Conservation (phyloP, 306 rosid genomes). For the Vigna hirtella region DNA sequence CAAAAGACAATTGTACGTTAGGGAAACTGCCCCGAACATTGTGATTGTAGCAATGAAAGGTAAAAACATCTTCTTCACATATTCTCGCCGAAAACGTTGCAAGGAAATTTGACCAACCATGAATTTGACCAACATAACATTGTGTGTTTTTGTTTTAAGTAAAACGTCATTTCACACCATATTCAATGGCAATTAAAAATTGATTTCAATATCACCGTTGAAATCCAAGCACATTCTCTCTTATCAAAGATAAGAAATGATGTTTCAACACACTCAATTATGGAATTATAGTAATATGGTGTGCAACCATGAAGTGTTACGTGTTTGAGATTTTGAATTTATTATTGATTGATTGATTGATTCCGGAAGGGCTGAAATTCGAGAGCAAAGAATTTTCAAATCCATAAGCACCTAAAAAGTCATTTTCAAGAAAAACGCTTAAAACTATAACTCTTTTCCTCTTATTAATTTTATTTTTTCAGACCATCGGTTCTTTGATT, state of each 20-base stretch:
- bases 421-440: background rate
- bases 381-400: slow-evolving; percentile 19
- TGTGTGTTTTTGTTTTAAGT: too few relatives aligned
- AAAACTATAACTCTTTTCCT: background rate
- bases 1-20: background rate
- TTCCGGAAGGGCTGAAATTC: background rate
- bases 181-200: too few relatives aligned
- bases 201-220: too few relatives aligned
- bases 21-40: background rate
- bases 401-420: background rate
- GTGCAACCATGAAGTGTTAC: background rate
- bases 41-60: background rate
- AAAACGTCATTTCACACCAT: too few relatives aligned
- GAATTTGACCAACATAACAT: slow-evolving; percentile 31
- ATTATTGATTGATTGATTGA: slow-evolving; percentile 14
- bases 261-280: too few relatives aligned
- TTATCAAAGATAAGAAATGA: too few relatives aligned
- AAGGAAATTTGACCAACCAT: slow-evolving; percentile 36
- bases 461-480: background rate
- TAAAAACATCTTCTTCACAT: background rate
- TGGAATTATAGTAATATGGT: background rate
- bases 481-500: slow-evolving; percentile 17
- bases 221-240: too few relatives aligned
- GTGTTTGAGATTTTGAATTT: slow-evolving; percentile 1
- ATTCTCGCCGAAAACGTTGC: slow-evolving; percentile 41